Base-by-base conservation (phyloP, 129 eudicot species). In the Deinandra increscens region DNA sequence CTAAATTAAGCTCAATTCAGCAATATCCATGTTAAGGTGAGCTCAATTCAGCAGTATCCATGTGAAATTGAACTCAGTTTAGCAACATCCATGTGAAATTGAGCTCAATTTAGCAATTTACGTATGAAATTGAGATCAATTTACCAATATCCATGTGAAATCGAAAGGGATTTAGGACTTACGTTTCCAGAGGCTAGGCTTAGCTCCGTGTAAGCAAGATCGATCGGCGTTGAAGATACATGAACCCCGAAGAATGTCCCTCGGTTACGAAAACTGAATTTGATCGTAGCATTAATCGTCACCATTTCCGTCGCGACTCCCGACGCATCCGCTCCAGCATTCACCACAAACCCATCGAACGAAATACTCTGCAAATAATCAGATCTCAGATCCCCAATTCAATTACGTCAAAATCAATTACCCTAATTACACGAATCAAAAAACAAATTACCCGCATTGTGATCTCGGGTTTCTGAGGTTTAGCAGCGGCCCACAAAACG, bases 301-400 rank as follows among this genome's bases (percentile, higher is more conserved):
- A 81, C 92, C 99, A 94, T 89, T 18, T 83, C 99, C 0, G 99
- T 94, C 12, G 91, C 87, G 11, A 94, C 99, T 33, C 99, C 99
- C 1, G 97, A 79, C 9, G 70, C 67, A 74, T 90, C 94, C 0
- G 76, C 73, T 2, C 99, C 99, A 42, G 99, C 95, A 76, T 89
- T 88, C 43, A 90, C 73, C 43, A 60, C 46, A 53, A 94, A 94
- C 12, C 64, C 56, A 75, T 87, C 85, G 77, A 81, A 94, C 43
- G 84, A 70, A 53, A 94, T 88, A 59, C 97, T 90, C 99, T 94
- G 86, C 83, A n/a, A n/a, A 50, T 7, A 0, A 60, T n/a, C 55
- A 45, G 46, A 56, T 11, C 6, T 33, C 19, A 54, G n/a, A 54
- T 22, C 11, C 75, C 68, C 46, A 70, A 41, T 53, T 74, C 79